These are phyloP conservation scores for Botrytis deweyae DNA, from an alignment of 2,329 filamentous ascomycete species.

Conservation along the genomic window DNA sequence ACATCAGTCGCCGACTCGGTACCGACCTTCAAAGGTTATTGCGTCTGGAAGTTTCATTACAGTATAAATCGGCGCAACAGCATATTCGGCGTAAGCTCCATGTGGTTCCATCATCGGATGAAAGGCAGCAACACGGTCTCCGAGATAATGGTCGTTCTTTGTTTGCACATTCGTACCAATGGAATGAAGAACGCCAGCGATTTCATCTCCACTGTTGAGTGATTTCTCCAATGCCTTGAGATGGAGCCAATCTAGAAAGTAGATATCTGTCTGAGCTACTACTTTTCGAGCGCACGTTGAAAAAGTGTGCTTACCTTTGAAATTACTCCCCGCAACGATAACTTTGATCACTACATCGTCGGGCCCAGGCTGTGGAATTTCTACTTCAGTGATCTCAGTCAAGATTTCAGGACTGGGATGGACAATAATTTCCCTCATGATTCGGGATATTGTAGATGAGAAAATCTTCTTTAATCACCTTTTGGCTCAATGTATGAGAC, in stretches of 20 bases:
- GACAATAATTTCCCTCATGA: conserved; percentile 33
- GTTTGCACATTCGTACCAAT: conserved; percentile 47
- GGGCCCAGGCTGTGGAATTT: conserved; percentile 28
- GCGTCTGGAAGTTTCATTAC: conserved; percentile 45
- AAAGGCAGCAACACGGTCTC: conserved; percentile 49
- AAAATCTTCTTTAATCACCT: neutral
- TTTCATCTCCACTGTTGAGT: conserved; percentile 35
- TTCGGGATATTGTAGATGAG: neutral
- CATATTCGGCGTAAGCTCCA: conserved; percentile 61
- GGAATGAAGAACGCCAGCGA: conserved; percentile 45
- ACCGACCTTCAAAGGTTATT: conserved; percentile 27
- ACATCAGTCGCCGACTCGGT: conserved; percentile 41
- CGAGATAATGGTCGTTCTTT: conserved; percentile 40
- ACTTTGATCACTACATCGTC: conserved; percentile 35
- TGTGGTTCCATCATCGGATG: conserved; percentile 49
- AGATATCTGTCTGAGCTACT: neutral
- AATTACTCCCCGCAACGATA: conserved; percentile 31
- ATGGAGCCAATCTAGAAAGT: neutral
- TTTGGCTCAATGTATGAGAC: neutral
- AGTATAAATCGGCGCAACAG: conserved; percentile 52
- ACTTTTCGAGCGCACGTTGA: neutral
- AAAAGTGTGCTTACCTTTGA: conserved; percentile 9
- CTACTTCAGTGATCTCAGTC: conserved; percentile 28
- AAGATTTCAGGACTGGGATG: conserved; percentile 25
- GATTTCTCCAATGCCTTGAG: conserved; percentile 23